Percentiles rank a stretch among this genome's conserved stretches.
These are phyloP conservation scores for Podospora anserina DNA, from an alignment of 495 filamentous ascomycete genomes.

Conservation along the genomic window DNA sequence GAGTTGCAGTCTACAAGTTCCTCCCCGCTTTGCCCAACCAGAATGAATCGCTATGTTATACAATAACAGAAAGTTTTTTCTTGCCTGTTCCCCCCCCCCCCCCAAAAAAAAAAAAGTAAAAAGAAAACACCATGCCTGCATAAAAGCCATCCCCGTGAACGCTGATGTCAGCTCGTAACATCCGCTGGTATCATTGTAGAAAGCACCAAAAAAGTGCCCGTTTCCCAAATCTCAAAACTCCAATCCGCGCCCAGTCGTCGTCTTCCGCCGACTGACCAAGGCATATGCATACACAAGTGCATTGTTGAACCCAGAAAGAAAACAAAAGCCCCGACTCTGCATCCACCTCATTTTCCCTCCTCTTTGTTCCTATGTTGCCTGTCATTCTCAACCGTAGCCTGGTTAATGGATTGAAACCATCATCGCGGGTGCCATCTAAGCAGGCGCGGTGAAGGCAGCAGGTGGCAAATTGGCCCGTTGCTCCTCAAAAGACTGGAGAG, in stretches of 20 bases:
- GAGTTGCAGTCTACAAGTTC: not conserved
- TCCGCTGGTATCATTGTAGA: constrained; percentile 10
- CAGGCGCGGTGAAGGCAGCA: constrained; percentile 34
- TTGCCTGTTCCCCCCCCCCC: not conserved
- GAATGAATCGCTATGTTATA: not conserved
- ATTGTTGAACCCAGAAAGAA: not conserved
- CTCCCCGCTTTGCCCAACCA: not conserved
- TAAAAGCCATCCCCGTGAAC: not conserved
- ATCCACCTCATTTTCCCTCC: not conserved
- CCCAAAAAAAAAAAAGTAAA: not conserved
- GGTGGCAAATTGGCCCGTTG: constrained; percentile 44
- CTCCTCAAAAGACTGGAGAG: constrained; percentile 63
- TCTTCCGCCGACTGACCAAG: not conserved
- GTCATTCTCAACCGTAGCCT: not conserved
- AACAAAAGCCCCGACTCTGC: not conserved
- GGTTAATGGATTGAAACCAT: not conserved
- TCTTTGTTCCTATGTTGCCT: not conserved
- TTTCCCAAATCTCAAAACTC: not conserved
- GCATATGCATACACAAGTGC: not conserved
- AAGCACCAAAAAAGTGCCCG: not conserved
- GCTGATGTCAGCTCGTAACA: not conserved
- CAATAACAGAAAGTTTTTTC: not conserved
- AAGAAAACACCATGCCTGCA: not conserved
- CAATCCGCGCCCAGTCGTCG: not conserved
- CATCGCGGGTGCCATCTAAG: constrained; percentile 8